Evolutionary conservation across 495 filamentous ascomycete species (phyloP).

Genomic region (Geopyxis carbonaria): DNA sequence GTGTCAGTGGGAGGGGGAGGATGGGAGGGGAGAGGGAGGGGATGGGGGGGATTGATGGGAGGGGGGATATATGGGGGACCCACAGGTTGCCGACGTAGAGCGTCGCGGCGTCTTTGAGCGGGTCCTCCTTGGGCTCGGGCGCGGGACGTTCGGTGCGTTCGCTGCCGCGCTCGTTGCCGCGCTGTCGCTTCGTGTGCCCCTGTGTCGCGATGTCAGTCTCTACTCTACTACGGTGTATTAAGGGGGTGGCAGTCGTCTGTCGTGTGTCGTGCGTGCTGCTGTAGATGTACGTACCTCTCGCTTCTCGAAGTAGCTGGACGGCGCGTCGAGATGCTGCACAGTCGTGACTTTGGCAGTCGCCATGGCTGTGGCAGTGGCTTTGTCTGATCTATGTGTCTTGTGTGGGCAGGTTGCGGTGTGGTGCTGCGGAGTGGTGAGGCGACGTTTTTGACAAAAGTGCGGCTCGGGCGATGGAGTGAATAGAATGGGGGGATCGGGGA

Average conservation of each 20-base stretch:
- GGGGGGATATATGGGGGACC: slow-evolving; percentile 20
- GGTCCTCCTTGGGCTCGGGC: slow-evolving; percentile 36
- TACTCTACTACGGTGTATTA: no score
- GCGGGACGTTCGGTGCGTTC: slow-evolving; percentile 9
- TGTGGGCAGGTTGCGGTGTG: background rate
- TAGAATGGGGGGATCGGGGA: background rate
- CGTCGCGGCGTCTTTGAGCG: slow-evolving; percentile 72
- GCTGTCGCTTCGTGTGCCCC: no score
- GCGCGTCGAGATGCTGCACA: slow-evolving; percentile 55
- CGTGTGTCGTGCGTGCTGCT: no score
- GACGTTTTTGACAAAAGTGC: no score
- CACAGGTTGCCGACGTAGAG: slow-evolving; percentile 97
- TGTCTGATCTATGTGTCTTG: background rate
- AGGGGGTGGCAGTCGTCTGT: no score
- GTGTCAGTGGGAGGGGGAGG: background rate
- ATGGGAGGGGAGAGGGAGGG: background rate
- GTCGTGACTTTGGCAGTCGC: slow-evolving; percentile 30
- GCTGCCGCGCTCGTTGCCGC: no score
- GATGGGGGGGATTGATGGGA: background rate
- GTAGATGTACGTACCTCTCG: slow-evolving; percentile 11
- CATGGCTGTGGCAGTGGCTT: background rate
- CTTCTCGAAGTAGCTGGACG: slow-evolving; percentile 46
- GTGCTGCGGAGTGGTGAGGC: background rate
- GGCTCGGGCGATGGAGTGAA: no score
- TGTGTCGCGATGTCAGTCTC: no score